Evolutionary conservation across 768 basidiomycete species (phyloP), one percentile per base, ranked within the genome.

Genomic region (Butyriboletus loyo): DNA sequence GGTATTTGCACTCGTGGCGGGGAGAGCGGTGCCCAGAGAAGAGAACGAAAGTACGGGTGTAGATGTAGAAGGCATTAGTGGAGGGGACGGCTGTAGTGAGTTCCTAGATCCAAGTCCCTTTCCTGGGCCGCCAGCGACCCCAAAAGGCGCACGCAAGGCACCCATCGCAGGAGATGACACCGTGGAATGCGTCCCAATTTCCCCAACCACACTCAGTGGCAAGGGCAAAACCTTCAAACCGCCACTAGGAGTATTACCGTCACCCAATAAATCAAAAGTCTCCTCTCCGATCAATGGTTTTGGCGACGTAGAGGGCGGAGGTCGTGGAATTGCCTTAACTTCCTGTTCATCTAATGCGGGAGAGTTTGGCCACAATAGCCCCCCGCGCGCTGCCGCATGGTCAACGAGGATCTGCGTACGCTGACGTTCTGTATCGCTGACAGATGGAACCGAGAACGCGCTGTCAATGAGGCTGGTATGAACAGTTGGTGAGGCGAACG

Each of bases 371-470:
- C 77, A 79, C 41, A 56, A 15, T 5, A 60, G 51, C 2, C 77
- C 72, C 3, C 72, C 66, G 14, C 74, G 73, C 4, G 81, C 68
- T 8, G 83, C 83, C 8, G 81, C 86, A 15, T 66, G 70, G 55
- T 83, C 77, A 58, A 89, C 65, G 24, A 88, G 72, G 54, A 74
- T 82, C 54, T 78, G 66, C 2, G 85, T 83, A 35, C 85, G 80
- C 51, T 76, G 73, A 56, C 84, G 84, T 50, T 79, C 77, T 13
- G 75, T 73, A 31, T 72, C 65, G 41, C 73, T 73, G 13, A 76
- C 51, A 25, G 50, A 65, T 46, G 47, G 49, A 37, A 21, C 10
- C 31, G 57, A 32, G 10, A 50, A 55, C 22, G 58, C 36, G 24
- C 39, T 37, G 14, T 47, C 27, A 42, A 64, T 49, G 30, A 66